Conservation (phyloP, 2,329 filamentous ascomycete genomes). For the Fusarium decemcellulare region DNA sequence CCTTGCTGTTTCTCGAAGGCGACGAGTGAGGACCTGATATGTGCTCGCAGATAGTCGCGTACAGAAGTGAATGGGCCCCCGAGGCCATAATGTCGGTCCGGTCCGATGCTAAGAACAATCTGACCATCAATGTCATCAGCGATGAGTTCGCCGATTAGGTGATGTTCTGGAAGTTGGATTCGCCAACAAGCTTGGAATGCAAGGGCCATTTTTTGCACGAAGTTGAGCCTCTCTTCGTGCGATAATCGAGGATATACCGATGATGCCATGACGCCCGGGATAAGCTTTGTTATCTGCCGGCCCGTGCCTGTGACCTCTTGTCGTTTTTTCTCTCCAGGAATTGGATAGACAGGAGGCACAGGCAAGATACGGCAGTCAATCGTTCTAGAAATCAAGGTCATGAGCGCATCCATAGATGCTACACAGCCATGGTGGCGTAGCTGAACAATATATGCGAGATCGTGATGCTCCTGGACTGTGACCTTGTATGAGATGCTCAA, state of each 20-base stretch:
- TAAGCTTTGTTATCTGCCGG: not conserved
- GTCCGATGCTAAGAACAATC: not conserved
- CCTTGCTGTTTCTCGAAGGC: slow-evolving; percentile 1
- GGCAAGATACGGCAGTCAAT: not conserved
- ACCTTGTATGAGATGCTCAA: not conserved
- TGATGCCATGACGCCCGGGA: not conserved
- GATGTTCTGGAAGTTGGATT: not conserved
- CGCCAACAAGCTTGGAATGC: not conserved
- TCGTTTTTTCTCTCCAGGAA: not conserved
- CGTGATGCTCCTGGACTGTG: not conserved
- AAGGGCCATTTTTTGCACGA: not conserved
- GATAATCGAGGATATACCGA: not conserved
- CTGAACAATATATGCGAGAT: not conserved
- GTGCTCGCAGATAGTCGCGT: not conserved
- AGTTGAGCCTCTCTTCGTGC: not conserved
- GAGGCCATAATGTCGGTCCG: not conserved
- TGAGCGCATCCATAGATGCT: not conserved
- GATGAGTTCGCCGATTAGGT: not conserved
- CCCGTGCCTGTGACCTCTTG: not conserved
- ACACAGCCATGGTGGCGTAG: not conserved
- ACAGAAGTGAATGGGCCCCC: slow-evolving; percentile 1
- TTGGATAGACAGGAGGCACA: not conserved
- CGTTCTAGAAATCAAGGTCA: not conserved
- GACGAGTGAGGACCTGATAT: not conserved
- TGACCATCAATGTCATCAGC: not conserved